Evolutionary conservation across 805 yeast species (phyloP), one percentile per base, ranked within the genome.

Genomic region (Dipodascus albidus): DNA sequence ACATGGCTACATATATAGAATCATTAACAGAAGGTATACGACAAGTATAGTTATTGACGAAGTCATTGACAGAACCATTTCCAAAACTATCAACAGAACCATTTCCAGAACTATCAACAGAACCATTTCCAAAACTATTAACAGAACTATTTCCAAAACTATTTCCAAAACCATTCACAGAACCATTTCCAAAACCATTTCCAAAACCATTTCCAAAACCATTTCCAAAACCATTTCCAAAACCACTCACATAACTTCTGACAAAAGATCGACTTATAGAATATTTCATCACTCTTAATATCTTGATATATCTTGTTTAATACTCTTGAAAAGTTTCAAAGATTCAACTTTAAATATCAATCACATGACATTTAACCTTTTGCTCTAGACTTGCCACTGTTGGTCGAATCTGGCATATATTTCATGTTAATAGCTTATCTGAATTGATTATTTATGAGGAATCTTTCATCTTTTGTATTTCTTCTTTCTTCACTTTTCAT

Each of bases 1-100:
- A 87, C 96, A 93, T 87, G 4, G 98, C 96, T 3, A 93, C 80
- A 20, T 85, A 70, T 21, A 91, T 77, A 52, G 76, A 79, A 60
- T 87, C 96, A 31, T 73, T 65, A 8, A 58, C 58, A 0, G 60
- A 57, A 0, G 91, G 91, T n/a, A 27, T 3, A 9, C 23, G 11
- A 44, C 42, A 42, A 23, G 3, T n/a, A 24, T n/a, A 21, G 52
- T 41, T 20, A 11, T 44, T 44, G 48, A 15, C 22, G 48, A 20
- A 20, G 20, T 20, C 20, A 11, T 44, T 22, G 48, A 17, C 48
- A 20, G 22, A 11, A 15, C 11, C 9, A 11, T 44, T 22, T 17
- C 17, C 15, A 17, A 14, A 20, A 44, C 22, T 44, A 20, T 20
- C 19, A 14, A 35, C 48, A n/a, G n/a, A n/a, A n/a, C n/a, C n/a